Conservation (phyloP, 768 basidiomycete species). For the Tylopilus balloui region DNA sequence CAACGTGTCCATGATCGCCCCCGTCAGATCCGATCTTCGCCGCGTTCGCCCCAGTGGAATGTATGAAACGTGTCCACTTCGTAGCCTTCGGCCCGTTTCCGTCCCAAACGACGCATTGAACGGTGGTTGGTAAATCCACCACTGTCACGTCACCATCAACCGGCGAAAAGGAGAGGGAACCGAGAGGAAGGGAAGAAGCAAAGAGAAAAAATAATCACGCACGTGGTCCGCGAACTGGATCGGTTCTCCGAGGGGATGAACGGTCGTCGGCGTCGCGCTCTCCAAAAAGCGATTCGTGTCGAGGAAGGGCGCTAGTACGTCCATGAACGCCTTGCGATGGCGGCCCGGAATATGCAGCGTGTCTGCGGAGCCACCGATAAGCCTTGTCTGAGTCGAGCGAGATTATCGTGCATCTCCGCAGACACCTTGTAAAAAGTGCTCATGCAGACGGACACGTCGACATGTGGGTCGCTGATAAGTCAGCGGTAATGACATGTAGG, state of each 20-base stretch:
- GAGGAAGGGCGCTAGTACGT: slow-evolving; percentile 40
- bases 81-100: slow-evolving; percentile 41
- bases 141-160: slow-evolving; percentile 22
- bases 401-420: slow-evolving; percentile 32
- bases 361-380: slow-evolving; percentile 47
- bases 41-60: slow-evolving; percentile 46
- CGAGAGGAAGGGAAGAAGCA: not conserved
- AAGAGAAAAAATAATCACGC: slow-evolving; percentile 9
- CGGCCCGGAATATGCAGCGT: slow-evolving; percentile 47
- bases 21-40: slow-evolving; percentile 33
- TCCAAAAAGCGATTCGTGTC: slow-evolving; percentile 48
- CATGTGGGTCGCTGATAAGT: slow-evolving; percentile 37
- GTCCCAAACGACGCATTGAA: slow-evolving; percentile 43
- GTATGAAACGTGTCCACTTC: slow-evolving; percentile 52
- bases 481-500: not conserved
- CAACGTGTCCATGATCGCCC: slow-evolving; percentile 33
- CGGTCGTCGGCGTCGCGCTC: slow-evolving; percentile 43
- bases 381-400: slow-evolving; percentile 36
- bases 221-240: slow-evolving; percentile 49
- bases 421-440: slow-evolving; percentile 37
- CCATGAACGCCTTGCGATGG: slow-evolving; percentile 38
- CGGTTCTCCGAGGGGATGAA: slow-evolving; percentile 39
- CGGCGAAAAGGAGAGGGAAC: too few species aligned
- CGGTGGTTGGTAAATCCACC: slow-evolving; percentile 48
- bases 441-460: slow-evolving; percentile 43